Conservation (phyloP, 768 basidiomycete genomes). For the Phylloporus rhodoxanthus region DNA sequence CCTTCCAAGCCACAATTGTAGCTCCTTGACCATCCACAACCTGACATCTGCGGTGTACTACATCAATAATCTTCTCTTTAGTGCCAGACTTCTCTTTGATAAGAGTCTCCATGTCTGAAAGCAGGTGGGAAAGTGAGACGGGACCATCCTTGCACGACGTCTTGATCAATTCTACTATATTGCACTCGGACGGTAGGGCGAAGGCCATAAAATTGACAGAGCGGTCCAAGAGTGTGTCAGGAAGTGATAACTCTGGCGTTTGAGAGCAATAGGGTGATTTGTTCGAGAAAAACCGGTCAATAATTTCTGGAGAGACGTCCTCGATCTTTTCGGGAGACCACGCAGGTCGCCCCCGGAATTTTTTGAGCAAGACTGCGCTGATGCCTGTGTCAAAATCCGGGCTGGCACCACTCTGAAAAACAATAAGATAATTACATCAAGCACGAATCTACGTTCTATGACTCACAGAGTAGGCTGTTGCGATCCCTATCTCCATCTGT, state of each 20-base stretch:
- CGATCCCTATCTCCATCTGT: conserved; percentile 83
- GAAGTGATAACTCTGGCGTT: conserved; percentile 41
- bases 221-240: conserved; percentile 28
- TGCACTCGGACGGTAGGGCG: conserved; percentile 72
- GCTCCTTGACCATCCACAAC: conserved; percentile 46
- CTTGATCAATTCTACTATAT: conserved; percentile 59
- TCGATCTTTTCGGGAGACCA: conserved; percentile 67
- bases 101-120: conserved; percentile 20
- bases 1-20: conserved; percentile 20
- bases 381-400: conserved; percentile 84
- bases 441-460: conserved; percentile 7
- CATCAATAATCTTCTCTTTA: conserved; percentile 70
- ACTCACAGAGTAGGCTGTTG: conserved; percentile 85
- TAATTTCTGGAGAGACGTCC: conserved; percentile 55
- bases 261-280: conserved; percentile 43
- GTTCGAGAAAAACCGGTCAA: conserved; percentile 61
- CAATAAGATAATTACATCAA: conserved; percentile 11
- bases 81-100: conserved; percentile 48
- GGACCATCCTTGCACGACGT: conserved; percentile 37
- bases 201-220: conserved; percentile 33
- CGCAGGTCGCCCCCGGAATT: conserved; percentile 45
- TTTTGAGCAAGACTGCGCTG: conserved; percentile 55
- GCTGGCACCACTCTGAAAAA: conserved; percentile 60
- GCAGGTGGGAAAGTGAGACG: conserved; percentile 17
- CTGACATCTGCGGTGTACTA: conserved; percentile 63